Evolutionary conservation across 129 eudicot genomes (phyloP).

Genomic region (Escallonia rubra): DNA sequence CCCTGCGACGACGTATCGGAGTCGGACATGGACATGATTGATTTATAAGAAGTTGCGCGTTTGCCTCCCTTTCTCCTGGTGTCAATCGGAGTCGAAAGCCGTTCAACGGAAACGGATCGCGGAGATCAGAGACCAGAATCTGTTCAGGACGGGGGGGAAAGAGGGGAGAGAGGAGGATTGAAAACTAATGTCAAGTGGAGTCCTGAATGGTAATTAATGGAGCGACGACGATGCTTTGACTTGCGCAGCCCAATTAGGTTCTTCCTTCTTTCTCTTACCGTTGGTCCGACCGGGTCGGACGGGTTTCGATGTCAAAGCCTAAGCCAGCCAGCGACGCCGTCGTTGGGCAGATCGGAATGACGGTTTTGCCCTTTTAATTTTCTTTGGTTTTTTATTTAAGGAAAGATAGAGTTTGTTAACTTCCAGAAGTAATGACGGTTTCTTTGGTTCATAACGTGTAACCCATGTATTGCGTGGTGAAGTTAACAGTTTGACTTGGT

Average conservation of each 20-base stretch:
- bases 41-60: neutral
- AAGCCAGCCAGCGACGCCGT: conserved; percentile 19
- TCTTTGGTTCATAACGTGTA: too few species aligned
- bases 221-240: conserved; percentile 23
- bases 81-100: conserved; percentile 18
- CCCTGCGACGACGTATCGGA: conserved; percentile 72
- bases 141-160: too few species aligned
- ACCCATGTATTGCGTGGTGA: too few species aligned
- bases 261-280: neutral
- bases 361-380: neutral
- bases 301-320: neutral
- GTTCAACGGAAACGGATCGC: neutral
- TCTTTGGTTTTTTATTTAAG: neutral
- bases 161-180: neutral
- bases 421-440: too few species aligned
- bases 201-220: conserved; percentile 12
- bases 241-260: conserved; percentile 3
- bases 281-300: conserved; percentile 26
- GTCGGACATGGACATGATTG: conserved; percentile 78
- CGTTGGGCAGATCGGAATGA: conserved; percentile 2
- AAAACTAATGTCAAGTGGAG: neutral
- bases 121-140: neutral
- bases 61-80: neutral
- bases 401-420: neutral
- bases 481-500: too few species aligned